These are phyloP conservation scores for Dalbergia cochinchinensis DNA, from an alignment of 306 rosid species.

Conservation along the genomic window DNA sequence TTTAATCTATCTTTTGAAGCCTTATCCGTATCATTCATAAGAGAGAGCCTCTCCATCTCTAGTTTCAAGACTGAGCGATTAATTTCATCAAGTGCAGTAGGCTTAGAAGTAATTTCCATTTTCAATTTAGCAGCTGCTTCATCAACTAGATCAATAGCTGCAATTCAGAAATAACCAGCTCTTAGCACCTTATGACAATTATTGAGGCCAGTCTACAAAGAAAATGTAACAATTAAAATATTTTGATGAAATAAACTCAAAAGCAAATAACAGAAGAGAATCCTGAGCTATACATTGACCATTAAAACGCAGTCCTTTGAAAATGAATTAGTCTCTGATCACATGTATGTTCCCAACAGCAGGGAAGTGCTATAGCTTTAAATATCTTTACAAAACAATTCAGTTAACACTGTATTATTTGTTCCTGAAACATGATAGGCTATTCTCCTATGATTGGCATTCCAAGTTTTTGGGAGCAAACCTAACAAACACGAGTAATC, in stretches of 20 bases:
- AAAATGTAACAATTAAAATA: neutral
- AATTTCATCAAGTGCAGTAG: conserved; percentile 96
- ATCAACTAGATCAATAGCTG: conserved; percentile 98
- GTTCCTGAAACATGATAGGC: neutral
- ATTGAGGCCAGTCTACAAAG: conserved; percentile 2
- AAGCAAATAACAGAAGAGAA: neutral
- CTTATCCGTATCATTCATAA: conserved; percentile 87
- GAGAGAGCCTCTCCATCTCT: conserved; percentile 98
- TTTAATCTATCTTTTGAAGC: conserved; percentile 87
- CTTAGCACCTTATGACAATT: conserved; percentile 20
- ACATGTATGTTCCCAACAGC: neutral
- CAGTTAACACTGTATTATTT: conserved; percentile 13
- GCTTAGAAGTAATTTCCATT: conserved; percentile 99
- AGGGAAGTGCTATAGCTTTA: conserved; percentile 21
- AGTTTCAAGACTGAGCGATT: conserved; percentile 91
- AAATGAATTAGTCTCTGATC: conserved; percentile 6
- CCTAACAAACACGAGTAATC: neutral
- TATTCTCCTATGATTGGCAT: conserved; percentile 1
- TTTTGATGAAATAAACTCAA: neutral
- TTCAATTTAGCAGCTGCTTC: conserved; percentile 99
- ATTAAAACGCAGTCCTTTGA: conserved; percentile 5
- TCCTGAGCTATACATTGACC: neutral
- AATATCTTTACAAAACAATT: conserved; percentile 27
- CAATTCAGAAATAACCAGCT: conserved; percentile 46
- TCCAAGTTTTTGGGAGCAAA: conserved; percentile 2